Base-by-base conservation (phyloP, 257 asterid species). In the Forsythia viridissima region DNA sequence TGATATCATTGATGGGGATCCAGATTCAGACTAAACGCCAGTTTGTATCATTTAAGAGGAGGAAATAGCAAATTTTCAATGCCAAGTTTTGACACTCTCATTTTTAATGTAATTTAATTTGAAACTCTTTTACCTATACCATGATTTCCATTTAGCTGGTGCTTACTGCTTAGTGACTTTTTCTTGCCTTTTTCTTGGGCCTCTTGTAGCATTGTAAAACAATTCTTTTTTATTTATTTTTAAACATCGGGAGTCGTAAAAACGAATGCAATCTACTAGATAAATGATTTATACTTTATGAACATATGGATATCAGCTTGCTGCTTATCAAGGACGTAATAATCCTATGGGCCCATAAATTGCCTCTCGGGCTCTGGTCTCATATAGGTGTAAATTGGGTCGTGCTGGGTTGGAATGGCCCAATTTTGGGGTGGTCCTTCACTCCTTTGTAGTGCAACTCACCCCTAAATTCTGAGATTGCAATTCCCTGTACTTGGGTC, bases 1-100 rank as follows among this genome's bases (percentile, higher is more conserved):
- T 16, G 94, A 91, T 81, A 94, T 92, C 68, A 85, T 89, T 9
- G 94, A 90, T 77, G 92, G 86, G 15, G 98, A 93, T 79, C 96
- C 97, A 2, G 98, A 93, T 82, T 89, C 94, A 3, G 93, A 89
- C 81, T 92, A 74, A 81, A 30, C 10, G 57, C 40, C 66, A 72
- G 76, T 57, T 61, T 55, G 7, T 36, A 57, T 12, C n/a, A 8
- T 37, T 3, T 15, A 5, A 70, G 71, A 38, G 20, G 37, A 57
- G 20, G 59, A 55, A 18, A 24, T 18, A 59, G 59, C 34, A 78
- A 43, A 77, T 40, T 80, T 59, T 75, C 57, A 71, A 11, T 10
- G 34, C 44, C 77, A 55, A 77, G 55, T 77, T 85, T 80, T 82
- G 71, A 59, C 40, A 3, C 6, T 3, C 3, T 63, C 24, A 6